Evolutionary conservation across 2,329 filamentous ascomycete species (phyloP).

Genomic region (Chaetomium olivaceum): DNA sequence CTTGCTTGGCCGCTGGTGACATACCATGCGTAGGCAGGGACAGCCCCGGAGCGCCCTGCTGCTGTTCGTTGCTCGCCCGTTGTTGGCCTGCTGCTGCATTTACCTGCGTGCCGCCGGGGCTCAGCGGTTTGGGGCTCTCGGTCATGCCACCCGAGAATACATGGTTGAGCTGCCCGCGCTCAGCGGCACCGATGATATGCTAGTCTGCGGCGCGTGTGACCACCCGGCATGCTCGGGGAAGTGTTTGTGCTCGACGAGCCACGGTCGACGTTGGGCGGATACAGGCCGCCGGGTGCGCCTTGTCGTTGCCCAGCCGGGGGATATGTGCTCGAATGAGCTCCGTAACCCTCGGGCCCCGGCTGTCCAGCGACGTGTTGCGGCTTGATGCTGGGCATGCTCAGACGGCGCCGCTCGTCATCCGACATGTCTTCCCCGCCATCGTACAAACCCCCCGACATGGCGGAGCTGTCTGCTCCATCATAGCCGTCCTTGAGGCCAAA

Average conservation of each 20-base stretch:
- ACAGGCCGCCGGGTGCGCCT: constrained; percentile 54
- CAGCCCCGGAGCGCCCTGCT: constrained; percentile 29
- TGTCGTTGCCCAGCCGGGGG: constrained; percentile 64
- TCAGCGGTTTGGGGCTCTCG: constrained; percentile 84
- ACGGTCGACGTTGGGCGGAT: constrained; percentile 61
- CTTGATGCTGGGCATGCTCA: constrained; percentile 75
- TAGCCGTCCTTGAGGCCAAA: constrained; percentile 79
- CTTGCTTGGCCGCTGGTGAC: constrained; percentile 37
- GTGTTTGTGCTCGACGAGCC: constrained; percentile 55
- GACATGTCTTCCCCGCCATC: constrained; percentile 61
- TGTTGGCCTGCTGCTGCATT: constrained; percentile 50
- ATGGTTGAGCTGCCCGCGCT: constrained; percentile 55
- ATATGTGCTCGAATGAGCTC: constrained; percentile 72
- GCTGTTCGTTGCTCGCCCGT: constrained; percentile 46
- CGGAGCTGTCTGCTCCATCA: constrained; percentile 57
- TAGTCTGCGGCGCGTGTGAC: constrained; percentile 51
- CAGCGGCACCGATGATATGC: constrained; percentile 51
- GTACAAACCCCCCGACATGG: constrained; percentile 59
- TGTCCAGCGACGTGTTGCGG: constrained; percentile 63
- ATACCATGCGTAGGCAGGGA: constrained; percentile 39
- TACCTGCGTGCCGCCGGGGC: constrained; percentile 57
- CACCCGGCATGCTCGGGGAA: constrained; percentile 52
- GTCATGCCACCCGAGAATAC: constrained; percentile 73
- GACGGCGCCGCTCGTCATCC: constrained; percentile 61
- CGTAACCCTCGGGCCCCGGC: constrained; percentile 51